phyloP scores from a whole-genome alignment of 2,329 filamentous ascomycete genomes.

The Zarea fungicola region DNA sequence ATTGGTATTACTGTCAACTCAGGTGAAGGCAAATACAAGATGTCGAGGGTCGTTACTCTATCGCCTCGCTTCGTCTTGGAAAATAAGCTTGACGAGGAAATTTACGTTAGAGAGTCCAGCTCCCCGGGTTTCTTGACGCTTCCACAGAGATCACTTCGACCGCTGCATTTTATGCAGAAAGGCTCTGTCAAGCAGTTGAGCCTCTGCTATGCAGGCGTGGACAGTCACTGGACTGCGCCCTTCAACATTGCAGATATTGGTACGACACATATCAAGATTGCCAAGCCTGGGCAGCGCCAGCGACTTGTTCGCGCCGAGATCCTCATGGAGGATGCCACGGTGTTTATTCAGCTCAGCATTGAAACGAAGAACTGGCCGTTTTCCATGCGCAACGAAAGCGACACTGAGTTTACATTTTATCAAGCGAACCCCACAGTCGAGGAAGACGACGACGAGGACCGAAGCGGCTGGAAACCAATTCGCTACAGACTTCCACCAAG shows the following conservation, averaged over 20 bases:
- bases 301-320: conserved; percentile 82
- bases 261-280: conserved; percentile 87
- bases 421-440: conserved; percentile 91
- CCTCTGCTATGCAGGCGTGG: conserved; percentile 86
- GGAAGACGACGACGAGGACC: conserved; percentile 78
- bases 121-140: conserved; percentile 80
- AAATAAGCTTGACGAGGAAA: conserved; percentile 83
- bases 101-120: conserved; percentile 86
- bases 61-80: conserved; percentile 90
- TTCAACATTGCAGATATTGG: conserved; percentile 97
- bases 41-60: conserved; percentile 92
- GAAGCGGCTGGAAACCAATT: conserved; percentile 86
- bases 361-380: conserved; percentile 97
- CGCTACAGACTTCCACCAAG: conserved; percentile 85
- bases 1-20: conserved; percentile 83
- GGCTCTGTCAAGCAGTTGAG: conserved; percentile 81
- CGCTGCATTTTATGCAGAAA: conserved; percentile 85
- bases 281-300: conserved; percentile 84
- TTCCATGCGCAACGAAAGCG: conserved; percentile 97
- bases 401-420: conserved; percentile 93
- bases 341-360: conserved; percentile 85
- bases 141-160: conserved; percentile 71
- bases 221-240: conserved; percentile 95
- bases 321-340: conserved; percentile 85
- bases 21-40: conserved; percentile 94